Evolutionary conservation across 192 early-diverging fungal genomes (phyloP), one percentile per base, ranked within the genome.

Genomic region (Coemansia brasiliensis): DNA sequence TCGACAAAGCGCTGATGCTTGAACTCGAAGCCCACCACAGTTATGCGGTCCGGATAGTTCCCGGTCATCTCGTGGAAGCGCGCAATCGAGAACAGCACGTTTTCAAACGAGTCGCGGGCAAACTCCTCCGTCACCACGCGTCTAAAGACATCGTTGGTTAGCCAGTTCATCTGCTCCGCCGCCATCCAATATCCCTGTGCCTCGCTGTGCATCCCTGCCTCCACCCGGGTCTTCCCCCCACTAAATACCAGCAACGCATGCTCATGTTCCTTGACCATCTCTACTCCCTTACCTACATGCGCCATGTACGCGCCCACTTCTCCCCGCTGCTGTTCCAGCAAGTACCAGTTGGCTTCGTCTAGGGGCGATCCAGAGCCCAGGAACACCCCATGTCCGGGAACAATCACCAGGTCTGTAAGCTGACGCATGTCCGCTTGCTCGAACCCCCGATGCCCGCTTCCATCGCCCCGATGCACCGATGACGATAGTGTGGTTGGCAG

Each of bases 21-120:
- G 24, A 49, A 52, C 52, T 49, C 46, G 26, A 49, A 49, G 3
- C 46, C 46, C 20, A 49, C 46, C 22, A 49, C 46, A 13, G 46
- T 49, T 20, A 49, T 49, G 46, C 46, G 46, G 46, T 49, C 46
- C 13, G 46, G 46, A 6, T 49, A 49, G 24, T 49, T 49, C 20
- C 40, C 40, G 40, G 40, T 42, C 40, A 42, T 3, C 8, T 42
- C 40, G 15, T 6, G 40, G 40, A 42, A 42, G 40, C 40, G 40
- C 5, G 79, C 81, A 18, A 83, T 65, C 24, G 75, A 75, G 27
- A 79, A 83, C 22, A 83, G 42, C 16, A 83, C 60, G 52, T 83
- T 83, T 48, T 83, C 79, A 40, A 68, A 81, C 42, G 82, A 83
- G 58, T 83, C 82, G 25, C 72, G 69, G 2, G 82, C 78, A 65